These are phyloP conservation scores for Hypoxylon intermedium DNA, from an alignment of 495 filamentous ascomycete species.

Conservation along the genomic window DNA sequence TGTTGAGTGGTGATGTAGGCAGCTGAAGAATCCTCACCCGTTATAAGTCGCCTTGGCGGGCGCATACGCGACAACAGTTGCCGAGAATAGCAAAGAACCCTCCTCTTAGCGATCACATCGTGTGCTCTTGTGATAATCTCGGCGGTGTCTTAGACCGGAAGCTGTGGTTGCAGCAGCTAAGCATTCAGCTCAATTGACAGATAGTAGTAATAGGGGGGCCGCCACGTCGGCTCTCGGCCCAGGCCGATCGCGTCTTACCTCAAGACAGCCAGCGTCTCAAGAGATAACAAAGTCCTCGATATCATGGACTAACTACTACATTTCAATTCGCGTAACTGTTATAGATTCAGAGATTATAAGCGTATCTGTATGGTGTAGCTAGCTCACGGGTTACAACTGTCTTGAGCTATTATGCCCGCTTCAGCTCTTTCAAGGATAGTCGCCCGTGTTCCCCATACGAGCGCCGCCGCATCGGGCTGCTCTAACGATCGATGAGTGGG, in stretches of 20 bases:
- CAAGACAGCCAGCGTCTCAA: background rate
- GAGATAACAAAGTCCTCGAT: conserved; percentile 3
- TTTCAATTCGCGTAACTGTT: background rate
- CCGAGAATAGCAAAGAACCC: conserved; percentile 10
- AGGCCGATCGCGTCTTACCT: too few species aligned
- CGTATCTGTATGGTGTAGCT: conserved; percentile 30
- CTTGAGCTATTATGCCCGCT: background rate
- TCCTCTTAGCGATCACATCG: conserved; percentile 2
- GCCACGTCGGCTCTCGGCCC: background rate
- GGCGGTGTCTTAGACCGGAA: conserved; percentile 25
- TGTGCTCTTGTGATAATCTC: conserved; percentile 10
- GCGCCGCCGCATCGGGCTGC: conserved; percentile 5
- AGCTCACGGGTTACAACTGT: background rate
- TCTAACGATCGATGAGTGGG: background rate
- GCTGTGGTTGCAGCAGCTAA: background rate
- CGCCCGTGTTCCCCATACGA: background rate
- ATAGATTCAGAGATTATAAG: conserved; percentile 3
- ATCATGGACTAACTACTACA: background rate
- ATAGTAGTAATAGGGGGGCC: background rate
- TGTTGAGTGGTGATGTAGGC: too few species aligned
- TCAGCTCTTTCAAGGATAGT: conserved; percentile 6
- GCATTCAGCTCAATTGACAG: background rate
- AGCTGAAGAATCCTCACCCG: background rate
- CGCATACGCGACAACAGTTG: conserved; percentile 1
- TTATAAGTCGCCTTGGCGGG: conserved; percentile 3